Evolutionary conservation across 2,329 filamentous ascomycete species (phyloP).

Genomic region (Neocucurbitaria cava): DNA sequence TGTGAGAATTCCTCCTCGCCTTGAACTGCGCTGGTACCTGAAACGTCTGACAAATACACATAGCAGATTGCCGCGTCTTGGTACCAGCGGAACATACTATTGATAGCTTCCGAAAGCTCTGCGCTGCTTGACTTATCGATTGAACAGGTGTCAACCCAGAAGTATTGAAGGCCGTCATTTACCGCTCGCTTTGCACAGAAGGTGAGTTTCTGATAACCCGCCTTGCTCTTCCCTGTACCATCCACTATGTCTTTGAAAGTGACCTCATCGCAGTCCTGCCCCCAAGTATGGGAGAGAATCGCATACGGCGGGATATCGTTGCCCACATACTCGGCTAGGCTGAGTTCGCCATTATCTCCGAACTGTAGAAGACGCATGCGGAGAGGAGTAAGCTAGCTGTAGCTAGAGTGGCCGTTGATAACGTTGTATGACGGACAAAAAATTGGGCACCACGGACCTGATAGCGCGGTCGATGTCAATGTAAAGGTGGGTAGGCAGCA

Average conservation of each 20-base stretch:
- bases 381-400: no score
- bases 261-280: constrained; percentile 1
- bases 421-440: no score
- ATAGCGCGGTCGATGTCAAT: no score
- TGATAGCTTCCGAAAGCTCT: constrained; percentile 5
- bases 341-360: not conserved
- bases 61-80: constrained; percentile 1
- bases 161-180: constrained; percentile 1
- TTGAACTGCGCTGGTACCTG: not conserved
- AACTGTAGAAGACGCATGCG: no score
- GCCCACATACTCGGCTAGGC: not conserved
- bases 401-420: no score
- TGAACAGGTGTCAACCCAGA: constrained; percentile 10
- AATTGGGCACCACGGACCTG: no score
- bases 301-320: not conserved
- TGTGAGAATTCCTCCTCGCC: not conserved
- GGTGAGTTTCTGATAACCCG: constrained; percentile 6
- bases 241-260: not conserved
- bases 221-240: constrained; percentile 52
- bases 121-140: constrained; percentile 1
- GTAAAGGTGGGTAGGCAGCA: no score
- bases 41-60: constrained; percentile 8
- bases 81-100: constrained; percentile 9
- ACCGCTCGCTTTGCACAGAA: constrained; percentile 1
- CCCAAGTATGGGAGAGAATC: constrained; percentile 11